A percentile compares a stretch with the other conserved stretches of the same genome.
These are phyloP conservation scores for Ustilago esculenta DNA, from an alignment of 1,284 basidiomycete genomes.

Conservation along the genomic window DNA sequence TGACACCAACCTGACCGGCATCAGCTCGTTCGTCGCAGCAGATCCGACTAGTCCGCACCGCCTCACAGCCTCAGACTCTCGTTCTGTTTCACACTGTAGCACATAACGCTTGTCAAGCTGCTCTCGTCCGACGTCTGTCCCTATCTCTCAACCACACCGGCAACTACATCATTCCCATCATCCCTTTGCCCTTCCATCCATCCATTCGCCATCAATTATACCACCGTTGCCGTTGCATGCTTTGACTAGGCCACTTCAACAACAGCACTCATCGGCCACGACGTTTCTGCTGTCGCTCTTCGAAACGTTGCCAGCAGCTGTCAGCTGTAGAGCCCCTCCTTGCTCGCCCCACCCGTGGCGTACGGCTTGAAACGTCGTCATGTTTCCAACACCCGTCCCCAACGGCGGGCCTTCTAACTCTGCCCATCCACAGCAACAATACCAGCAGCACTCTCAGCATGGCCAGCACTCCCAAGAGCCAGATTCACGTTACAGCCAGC, in stretches of 20 bases:
- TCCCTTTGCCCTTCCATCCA: too few species aligned
- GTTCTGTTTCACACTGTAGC: not conserved
- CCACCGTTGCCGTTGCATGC: too few species aligned
- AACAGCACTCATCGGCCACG: too few species aligned
- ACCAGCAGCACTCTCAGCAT: constrained; percentile 12
- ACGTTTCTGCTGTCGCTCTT: not conserved
- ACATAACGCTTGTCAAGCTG: not conserved
- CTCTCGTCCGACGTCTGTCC: too few species aligned
- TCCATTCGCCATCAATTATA: too few species aligned
- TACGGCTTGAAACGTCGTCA: not conserved
- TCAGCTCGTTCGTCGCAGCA: too few species aligned
- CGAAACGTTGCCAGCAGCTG: not conserved
- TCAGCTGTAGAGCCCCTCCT: not conserved
- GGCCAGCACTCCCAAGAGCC: constrained; percentile 5
- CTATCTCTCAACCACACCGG: too few species aligned
- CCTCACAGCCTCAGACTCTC: constrained; percentile 3
- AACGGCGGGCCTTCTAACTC: constrained; percentile 10
- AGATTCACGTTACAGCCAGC: constrained; percentile 16
- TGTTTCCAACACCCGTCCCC: constrained; percentile 11
- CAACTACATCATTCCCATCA: too few species aligned
- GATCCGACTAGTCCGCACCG: not conserved
- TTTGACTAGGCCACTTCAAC: too few species aligned
- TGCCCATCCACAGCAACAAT: constrained; percentile 23
- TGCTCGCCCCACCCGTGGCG: too few species aligned
- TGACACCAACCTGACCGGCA: too few species aligned